phyloP scores from a whole-genome alignment of 2,329 filamentous ascomycete genomes.

The Neurospora crassa region DNA sequence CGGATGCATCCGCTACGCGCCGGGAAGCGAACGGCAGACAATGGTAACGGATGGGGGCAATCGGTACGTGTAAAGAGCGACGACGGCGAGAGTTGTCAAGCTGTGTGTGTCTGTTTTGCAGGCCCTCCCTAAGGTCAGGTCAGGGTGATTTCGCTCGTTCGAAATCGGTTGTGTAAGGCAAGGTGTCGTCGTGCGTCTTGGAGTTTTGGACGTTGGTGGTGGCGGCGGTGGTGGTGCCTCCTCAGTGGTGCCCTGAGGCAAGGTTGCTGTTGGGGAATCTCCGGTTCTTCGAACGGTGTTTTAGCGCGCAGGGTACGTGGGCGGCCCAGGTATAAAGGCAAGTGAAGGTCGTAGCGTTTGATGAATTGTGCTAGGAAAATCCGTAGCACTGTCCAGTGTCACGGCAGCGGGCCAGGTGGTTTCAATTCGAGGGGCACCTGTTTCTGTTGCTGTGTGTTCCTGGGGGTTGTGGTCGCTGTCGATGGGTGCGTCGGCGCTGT shows the following conservation, averaged over 20 bases:
- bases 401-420: neutral
- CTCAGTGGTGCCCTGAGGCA: neutral
- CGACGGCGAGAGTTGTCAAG: neutral
- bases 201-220: neutral
- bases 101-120: neutral
- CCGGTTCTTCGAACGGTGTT: neutral
- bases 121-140: neutral
- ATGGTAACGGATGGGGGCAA: neutral
- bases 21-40: neutral
- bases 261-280: neutral
- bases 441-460: constrained; percentile 5
- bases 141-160: neutral
- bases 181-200: neutral
- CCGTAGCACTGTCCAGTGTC: neutral
- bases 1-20: constrained; percentile 11
- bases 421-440: constrained; percentile 11
- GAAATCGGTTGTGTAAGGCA: neutral
- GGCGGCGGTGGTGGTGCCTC: neutral
- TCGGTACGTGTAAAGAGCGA: neutral
- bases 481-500: neutral
- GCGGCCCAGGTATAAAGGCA: neutral
- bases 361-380: neutral
- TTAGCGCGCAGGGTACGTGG: neutral
- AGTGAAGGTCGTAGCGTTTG: neutral
- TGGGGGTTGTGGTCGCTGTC: neutral